phyloP scores from a whole-genome alignment of 345 rosid genomes.

The Boechera retrofracta region DNA sequence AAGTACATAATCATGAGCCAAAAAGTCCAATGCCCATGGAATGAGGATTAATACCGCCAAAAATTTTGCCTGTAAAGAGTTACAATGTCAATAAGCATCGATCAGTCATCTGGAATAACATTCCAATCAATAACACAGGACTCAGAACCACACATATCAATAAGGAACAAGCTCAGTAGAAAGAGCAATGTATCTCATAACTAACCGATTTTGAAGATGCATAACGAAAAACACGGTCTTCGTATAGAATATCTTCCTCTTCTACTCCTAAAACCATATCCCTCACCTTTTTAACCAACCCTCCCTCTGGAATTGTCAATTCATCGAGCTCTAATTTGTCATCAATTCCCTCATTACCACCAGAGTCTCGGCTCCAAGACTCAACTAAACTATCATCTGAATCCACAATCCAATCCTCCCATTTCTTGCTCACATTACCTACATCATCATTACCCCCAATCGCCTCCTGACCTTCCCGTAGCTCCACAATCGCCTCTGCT shows the following conservation, averaged over 20 bases:
- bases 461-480: constrained; percentile 84
- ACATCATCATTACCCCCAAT: constrained; percentile 12
- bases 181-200: no score
- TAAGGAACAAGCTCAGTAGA: no score
- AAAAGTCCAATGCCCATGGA: constrained; percentile 87
- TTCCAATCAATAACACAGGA: constrained; percentile 9
- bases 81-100: constrained; percentile 40
- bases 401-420: constrained; percentile 96
- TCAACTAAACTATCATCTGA: constrained; percentile 50
- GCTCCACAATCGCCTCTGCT: constrained; percentile 87
- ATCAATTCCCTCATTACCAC: constrained; percentile 39
- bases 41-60: constrained; percentile 72
- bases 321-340: constrained; percentile 42
- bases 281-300: constrained; percentile 68
- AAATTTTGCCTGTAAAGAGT: constrained; percentile 76
- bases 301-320: constrained; percentile 54
- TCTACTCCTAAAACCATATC: constrained; percentile 79
- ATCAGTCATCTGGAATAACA: constrained; percentile 18
- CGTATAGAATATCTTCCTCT: constrained; percentile 83
- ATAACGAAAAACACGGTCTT: constrained; percentile 86
- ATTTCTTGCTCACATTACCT: constrained; percentile 73
- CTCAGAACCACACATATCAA: neutral
- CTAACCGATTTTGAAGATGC: constrained; percentile 85
- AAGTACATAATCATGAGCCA: constrained; percentile 89
- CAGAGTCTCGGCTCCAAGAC: constrained; percentile 59